phyloP scores from a whole-genome alignment of 208 protist genomes.

The Balamuthia mandrillaris region DNA sequence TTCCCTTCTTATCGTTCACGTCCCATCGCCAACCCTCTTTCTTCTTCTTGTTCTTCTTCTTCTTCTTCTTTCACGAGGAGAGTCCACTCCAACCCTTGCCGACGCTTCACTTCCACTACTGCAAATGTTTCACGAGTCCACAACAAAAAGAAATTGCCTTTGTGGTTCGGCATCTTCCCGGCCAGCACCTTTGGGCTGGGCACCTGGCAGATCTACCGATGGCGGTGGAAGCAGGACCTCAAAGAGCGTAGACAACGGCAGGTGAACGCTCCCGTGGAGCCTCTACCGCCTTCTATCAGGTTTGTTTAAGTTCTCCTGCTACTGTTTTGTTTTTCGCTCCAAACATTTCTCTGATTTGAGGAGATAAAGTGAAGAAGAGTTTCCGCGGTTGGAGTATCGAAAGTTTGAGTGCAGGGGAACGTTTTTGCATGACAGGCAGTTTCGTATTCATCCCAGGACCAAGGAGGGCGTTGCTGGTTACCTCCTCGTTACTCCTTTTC shows the following conservation, averaged over 20 bases:
- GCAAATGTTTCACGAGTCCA: not conserved
- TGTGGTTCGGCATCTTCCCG: not conserved
- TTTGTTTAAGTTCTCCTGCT: not conserved
- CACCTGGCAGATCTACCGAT: slow-evolving; percentile 15
- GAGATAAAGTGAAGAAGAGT: not conserved
- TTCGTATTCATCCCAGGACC: not conserved
- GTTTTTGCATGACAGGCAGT: not conserved
- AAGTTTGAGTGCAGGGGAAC: not conserved
- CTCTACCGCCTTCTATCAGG: not conserved
- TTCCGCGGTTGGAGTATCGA: not conserved
- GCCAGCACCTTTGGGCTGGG: not conserved
- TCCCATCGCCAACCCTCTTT: no score
- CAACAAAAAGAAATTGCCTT: not conserved
- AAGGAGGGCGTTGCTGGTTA: not conserved
- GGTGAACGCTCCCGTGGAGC: not conserved
- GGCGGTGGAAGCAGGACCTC: slow-evolving; percentile 7
- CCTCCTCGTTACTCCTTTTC: not conserved
- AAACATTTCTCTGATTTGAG: not conserved
- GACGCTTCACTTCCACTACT: no score
- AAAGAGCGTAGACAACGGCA: not conserved
- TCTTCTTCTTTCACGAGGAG: no score
- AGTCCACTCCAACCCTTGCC: no score
- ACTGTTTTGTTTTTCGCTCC: not conserved
- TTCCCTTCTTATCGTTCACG: no score
- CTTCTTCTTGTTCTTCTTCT: no score